Evolutionary conservation across 371 early-diverging fungal species (phyloP), one percentile per base, ranked within the genome.

Genomic region (Saksenaea oblongispora): DNA sequence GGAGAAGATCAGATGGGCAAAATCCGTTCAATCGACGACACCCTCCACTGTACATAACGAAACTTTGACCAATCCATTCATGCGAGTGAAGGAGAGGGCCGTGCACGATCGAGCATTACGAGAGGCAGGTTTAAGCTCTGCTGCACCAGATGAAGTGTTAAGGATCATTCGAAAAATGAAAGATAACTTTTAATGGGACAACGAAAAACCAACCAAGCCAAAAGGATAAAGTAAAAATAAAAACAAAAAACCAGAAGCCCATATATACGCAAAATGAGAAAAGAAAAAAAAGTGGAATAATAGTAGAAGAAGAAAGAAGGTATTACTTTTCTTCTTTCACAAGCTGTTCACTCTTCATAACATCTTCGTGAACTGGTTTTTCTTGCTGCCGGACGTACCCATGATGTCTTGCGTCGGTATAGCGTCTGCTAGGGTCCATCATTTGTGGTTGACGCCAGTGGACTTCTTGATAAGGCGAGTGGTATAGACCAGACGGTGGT

Each of bases 41-140:
- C 96, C 97, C 3, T 89, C 92, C 27, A 91, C 91, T 1, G 90
- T 97, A 63, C 88, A 72, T 10, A 93, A 92, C 26, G 97, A 97
- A 65, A 73, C 84, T 51, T 70, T 77, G 26, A 89, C 89, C 62
- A 97, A 97, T 58, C 95, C 96, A 0, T 97, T 97, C 62, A 76
- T 97, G 84, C 82, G 97, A 14, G 89, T 91, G 24, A 66, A 69
- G 14, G 27, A 70, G 11, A 35, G 59, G 3, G 56, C 71, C 5
- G 60, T 73, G 8, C 71, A 64, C 9, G 61, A 69, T 17, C 36
- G 42, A 10, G 67, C 69, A 14, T 37, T 66, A 14, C 41, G 39
- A 5, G 61, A 42, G 5, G 47, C 58, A 15, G 51, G 35, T 14
- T 58, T 53, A 53, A 8, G 47, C 44, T 22, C 56, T 13, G 18